Percentiles rank a stretch among this genome's conserved stretches.
Evolutionary conservation across 345 rosid genomes (phyloP).

Genomic region (Fremontodendron californicum): DNA sequence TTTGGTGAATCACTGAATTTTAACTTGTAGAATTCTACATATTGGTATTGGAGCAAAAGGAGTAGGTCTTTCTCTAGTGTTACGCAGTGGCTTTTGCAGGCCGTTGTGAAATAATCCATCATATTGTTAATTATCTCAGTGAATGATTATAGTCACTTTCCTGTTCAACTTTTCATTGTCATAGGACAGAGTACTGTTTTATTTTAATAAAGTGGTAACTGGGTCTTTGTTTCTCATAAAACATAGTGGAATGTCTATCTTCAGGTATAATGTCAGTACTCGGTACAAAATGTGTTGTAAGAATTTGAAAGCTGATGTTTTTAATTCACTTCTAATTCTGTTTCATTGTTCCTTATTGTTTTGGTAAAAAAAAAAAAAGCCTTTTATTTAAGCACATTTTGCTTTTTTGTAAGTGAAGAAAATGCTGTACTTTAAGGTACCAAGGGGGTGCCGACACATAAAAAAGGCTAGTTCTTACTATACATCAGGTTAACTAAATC

Average conservation of each 20-base stretch:
- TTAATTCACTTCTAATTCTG: not conserved
- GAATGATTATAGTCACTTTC: not conserved
- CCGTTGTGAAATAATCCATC: not conserved
- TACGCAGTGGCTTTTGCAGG: not conserved
- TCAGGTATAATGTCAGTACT: not conserved
- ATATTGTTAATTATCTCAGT: not conserved
- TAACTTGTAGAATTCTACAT: no score
- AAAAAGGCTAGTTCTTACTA: not conserved
- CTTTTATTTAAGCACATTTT: not conserved
- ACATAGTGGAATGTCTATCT: not conserved
- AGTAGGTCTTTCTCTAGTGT: not conserved
- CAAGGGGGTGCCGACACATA: not conserved
- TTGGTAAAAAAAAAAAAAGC: not conserved
- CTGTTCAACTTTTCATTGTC: not conserved
- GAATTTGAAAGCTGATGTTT: not conserved
- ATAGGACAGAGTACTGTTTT: not conserved
- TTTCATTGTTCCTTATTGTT: not conserved
- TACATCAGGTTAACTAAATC: not conserved
- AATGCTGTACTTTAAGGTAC: not conserved
- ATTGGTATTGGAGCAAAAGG: not conserved
- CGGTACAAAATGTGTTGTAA: not conserved
- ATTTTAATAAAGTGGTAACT: not conserved
- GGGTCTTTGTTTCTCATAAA: not conserved
- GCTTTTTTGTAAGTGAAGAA: not conserved
- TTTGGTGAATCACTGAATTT: no score